Evolutionary conservation across 2,329 filamentous ascomycete species (phyloP).

Genomic region (Coniochaeta pulveracea): DNA sequence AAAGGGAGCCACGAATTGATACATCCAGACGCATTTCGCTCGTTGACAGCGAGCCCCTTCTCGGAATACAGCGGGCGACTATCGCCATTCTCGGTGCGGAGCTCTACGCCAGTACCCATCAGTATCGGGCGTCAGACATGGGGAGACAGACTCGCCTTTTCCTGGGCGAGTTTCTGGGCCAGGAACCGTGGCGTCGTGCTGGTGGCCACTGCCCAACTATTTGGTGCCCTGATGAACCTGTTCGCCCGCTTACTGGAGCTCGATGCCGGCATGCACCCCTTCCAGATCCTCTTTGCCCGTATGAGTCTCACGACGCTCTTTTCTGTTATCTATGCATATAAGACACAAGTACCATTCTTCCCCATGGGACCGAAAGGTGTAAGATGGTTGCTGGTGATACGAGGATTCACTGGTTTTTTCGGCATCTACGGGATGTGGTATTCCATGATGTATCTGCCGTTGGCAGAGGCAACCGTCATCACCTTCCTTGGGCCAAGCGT

Average conservation of each 20-base stretch:
- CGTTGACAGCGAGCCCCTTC: constrained; percentile 28
- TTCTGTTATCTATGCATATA: constrained; percentile 65
- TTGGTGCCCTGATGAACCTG: constrained; percentile 78
- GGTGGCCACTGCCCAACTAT: constrained; percentile 67
- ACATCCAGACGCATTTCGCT: constrained; percentile 20
- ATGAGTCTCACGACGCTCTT: constrained; percentile 63
- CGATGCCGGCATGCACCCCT: constrained; percentile 64
- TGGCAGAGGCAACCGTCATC: constrained; percentile 82
- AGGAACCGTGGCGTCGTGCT: constrained; percentile 62
- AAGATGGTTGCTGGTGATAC: constrained; percentile 52
- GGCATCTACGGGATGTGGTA: constrained; percentile 69
- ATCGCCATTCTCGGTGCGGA: constrained; percentile 12
- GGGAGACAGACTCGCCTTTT: constrained; percentile 6
- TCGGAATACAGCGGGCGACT: constrained; percentile 19
- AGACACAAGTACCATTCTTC: constrained; percentile 52
- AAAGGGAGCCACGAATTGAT: constrained; percentile 15
- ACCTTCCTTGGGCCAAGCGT: constrained; percentile 76
- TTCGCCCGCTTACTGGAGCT: constrained; percentile 66
- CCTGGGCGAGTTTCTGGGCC: constrained; percentile 37
- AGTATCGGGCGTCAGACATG: constrained; percentile 13
- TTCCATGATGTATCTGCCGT: constrained; percentile 60
- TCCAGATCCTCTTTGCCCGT: constrained; percentile 73
- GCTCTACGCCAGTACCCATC: constrained; percentile 6
- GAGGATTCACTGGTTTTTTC: constrained; percentile 62
- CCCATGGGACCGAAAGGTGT: constrained; percentile 57